Evolutionary conservation across 2,329 filamentous ascomycete species (phyloP).

Genomic region (Cordyceps cicadae): DNA sequence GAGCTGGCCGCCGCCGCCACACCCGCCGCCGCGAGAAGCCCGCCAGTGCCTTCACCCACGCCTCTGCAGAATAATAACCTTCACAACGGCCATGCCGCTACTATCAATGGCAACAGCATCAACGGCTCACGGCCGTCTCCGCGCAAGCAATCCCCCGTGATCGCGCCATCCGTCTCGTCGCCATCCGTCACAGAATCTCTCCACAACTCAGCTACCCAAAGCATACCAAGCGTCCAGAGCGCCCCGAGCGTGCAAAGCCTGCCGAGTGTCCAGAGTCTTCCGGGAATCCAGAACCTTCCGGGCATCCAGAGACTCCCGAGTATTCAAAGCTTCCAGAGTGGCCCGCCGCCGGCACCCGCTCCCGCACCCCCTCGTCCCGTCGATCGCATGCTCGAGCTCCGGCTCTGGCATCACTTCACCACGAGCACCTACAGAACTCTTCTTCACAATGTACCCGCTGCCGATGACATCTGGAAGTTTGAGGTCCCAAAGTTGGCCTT

Average conservation of each 20-base stretch:
- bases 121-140: background rate
- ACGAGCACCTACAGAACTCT: conserved; percentile 53
- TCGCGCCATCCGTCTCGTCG: conserved; percentile 12
- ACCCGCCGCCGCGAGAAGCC: conserved; percentile 13
- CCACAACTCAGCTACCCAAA: background rate
- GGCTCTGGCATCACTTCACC: conserved; percentile 57
- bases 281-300: too few species aligned
- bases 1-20: conserved; percentile 31
- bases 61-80: conserved; percentile 14
- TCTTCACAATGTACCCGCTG: conserved; percentile 41
- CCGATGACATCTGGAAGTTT: conserved; percentile 51
- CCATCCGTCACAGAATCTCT: conserved; percentile 16
- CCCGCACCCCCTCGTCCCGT: conserved; percentile 18
- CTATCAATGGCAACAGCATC: background rate
- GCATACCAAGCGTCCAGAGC: too few species aligned
- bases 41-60: conserved; percentile 19
- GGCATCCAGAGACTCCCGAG: too few species aligned
- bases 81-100: background rate
- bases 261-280: too few species aligned
- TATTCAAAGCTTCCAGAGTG: conserved; percentile 5
- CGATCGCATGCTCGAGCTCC: conserved; percentile 46
- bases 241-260: too few species aligned
- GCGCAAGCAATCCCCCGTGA: conserved; percentile 8
- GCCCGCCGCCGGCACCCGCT: conserved; percentile 6
- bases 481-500: conserved; percentile 55